Conservation (phyloP, 2,329 filamentous ascomycete genomes). For the Tolypocladium paradoxum region DNA sequence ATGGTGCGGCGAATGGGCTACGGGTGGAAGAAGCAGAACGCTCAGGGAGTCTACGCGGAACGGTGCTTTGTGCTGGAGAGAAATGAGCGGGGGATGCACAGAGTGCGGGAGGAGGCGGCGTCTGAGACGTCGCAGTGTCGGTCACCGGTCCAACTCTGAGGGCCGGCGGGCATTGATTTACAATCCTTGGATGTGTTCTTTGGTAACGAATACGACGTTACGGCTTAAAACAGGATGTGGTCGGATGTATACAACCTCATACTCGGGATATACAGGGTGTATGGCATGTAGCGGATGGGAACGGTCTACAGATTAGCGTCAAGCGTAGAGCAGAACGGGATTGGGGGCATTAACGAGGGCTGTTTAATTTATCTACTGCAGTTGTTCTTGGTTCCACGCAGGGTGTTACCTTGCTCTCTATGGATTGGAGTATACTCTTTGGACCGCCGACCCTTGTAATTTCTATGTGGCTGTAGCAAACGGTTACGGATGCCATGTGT, state of each 20-base stretch:
- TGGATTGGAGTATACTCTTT: too few relatives aligned
- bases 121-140: conserved; percentile 14
- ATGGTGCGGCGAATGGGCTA: conserved; percentile 32
- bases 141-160: conserved; percentile 2
- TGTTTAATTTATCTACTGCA: not conserved
- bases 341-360: not conserved
- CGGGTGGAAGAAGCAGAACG: conserved; percentile 29
- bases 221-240: not conserved
- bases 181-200: not conserved
- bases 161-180: not conserved
- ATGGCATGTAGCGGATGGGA: not conserved
- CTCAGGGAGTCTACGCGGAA: conserved; percentile 33
- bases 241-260: not conserved
- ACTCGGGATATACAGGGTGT: not conserved
- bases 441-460: too few relatives aligned
- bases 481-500: too few relatives aligned
- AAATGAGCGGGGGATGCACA: conserved; percentile 9
- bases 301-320: not conserved
- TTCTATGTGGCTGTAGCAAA: too few relatives aligned
- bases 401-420: too few relatives aligned
- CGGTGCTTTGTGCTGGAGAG: conserved; percentile 33
- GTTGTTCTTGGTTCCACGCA: not conserved
- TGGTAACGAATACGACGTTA: not conserved
- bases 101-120: conserved; percentile 16
- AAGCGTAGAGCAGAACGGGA: not conserved